Base-by-base conservation (phyloP, 192 early-diverging fungal species). In the Umbelopsis isabellina region DNA sequence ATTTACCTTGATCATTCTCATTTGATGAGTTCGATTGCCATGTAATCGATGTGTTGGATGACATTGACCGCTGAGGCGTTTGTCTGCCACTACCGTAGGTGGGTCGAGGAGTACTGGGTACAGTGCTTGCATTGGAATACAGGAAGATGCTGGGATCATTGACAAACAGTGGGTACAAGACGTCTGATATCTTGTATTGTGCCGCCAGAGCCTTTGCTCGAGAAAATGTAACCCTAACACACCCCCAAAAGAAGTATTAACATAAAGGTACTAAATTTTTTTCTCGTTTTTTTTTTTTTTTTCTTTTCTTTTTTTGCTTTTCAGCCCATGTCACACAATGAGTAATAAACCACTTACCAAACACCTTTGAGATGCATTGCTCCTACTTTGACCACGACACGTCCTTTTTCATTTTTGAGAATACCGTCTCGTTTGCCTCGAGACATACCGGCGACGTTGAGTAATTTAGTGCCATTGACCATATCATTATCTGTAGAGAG, bases 301-400 rank as follows among this genome's bases (percentile, higher is more conserved):
- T 41, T 41, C 37, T 41, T 10, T 41, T 41, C 6, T 41, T 41
- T 41, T 41, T 41, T 41, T 41, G 37, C 37, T 41, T 41, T 41
- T 41, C 37, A 41, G 37, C 37, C 37, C 37, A 41, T 41, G 37
- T 41, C 51, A 52, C 51, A 49, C 15, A 49, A 49, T 20, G 15
- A 49, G 6, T 49, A 65, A 44, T 64, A 16, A 33, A 53, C 15
- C 18, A 73, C 79, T 79, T 79, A 86, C 92, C 92, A 94, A 68
- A 94, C 92, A 30, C 92, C 92, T 78, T 94, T 94, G 33, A 94
- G 82, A 68, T 91, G 89, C 91, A 94, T 92, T 9, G 92, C 88
- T 35, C 92, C 92, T 1, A 91, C 90, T 79, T 94, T 94, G 67
- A 94, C 91, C 10, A 94, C 92, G 2, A 88, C 85, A 66, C 92